Evolutionary conservation across 176 grass and related monocot species (phyloP), one percentile per base, ranked within the genome.

Genomic region (Avena eriantha): DNA sequence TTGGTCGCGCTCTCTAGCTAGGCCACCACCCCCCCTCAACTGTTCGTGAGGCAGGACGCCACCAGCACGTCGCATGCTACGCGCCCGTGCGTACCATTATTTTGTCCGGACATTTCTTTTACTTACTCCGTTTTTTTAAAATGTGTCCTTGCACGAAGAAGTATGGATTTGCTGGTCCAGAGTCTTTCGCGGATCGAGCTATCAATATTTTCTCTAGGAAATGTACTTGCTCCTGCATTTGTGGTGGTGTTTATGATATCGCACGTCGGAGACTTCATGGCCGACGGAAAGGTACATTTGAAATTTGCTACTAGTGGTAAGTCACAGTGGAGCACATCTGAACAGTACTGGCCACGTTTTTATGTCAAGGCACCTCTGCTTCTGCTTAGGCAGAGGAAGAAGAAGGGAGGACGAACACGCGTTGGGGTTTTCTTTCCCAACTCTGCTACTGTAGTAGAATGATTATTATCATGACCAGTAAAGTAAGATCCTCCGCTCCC

Each of bases 371-470:
- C 87, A 29, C 60, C 78, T 54, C 69, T 66, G 79, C 18, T 56
- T 56, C 1, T 56, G n/a, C 21, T 19, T 12, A 22, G 67, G 13
- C 39, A 6, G 36, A 39, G 6, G 36, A 63, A 73, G 69, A 69
- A 49, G 78, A 69, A 43, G 29, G 39, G 13, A 82, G 15, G 36
- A 39, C 36, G 56, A 43, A 50, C 34, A 33, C 12, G 80, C 34
- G 47, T 33, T 67, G 66, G 10, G 5, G 17, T 10, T 24, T 83
- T 21, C 4, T 84, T 49, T 16, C 3, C 46, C 31, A 45, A 49
- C 69, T 29, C 45, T 47, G 36, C n/a, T 33, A 79, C 83, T n/a
- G n/a, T n/a, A n/a, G n/a, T n/a, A n/a, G n/a, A 67, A 82, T 89
- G 78, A 86, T 87, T 39, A 39, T 57, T 17, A 47, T 36, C 16